Base-by-base conservation (phyloP, 192 early-diverging fungal genomes). In the Linderina pennispora region DNA sequence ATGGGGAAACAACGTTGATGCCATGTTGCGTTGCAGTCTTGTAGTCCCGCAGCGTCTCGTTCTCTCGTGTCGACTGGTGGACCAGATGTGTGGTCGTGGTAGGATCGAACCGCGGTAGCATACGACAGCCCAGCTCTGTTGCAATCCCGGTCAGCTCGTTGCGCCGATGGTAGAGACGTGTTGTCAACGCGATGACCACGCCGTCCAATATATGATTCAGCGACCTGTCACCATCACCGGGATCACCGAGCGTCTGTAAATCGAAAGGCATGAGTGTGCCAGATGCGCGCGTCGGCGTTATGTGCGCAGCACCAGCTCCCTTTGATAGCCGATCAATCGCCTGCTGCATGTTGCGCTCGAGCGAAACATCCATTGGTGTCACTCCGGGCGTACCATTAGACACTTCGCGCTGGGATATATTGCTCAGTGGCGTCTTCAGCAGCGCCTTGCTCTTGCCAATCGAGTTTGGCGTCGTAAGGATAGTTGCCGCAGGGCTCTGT, bases 11-110 rank as follows among this genome's bases (percentile, higher is more conserved):
- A 13, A 72, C 46, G 13, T 22, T 23, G 1, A 66, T 55, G 14
- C 33, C 34, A 6, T 46, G 25, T n/a, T 57, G 41, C 14, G 40
- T 15, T 10, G 74, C 74, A 23, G 33, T 5, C 1, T 43, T 50
- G 24, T 55, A 71, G 23, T 71, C 74, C 19, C 59, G 43, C 26
- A 57, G 43, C 1, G 58, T 50, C 39, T 76, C 74, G 6, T 41
- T 50, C 35, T 62, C 63, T 17, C 68, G 58, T 2, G 46, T 39
- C 16, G 67, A 65, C 57, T 76, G 74, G 24, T 76, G 74, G 1
- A 76, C 36, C 21, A 67, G 55, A 22, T 76, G 68, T 0, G 74
- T 71, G 1, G 52, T 40, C 18, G 55, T 47, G 16, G 25, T 45
- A 28, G 39, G 22, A 24, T 74, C 65, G 21, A 74, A 58, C 23